Base-by-base conservation (phyloP, 345 rosid species). In the Eucalyptus erythrocorys region DNA sequence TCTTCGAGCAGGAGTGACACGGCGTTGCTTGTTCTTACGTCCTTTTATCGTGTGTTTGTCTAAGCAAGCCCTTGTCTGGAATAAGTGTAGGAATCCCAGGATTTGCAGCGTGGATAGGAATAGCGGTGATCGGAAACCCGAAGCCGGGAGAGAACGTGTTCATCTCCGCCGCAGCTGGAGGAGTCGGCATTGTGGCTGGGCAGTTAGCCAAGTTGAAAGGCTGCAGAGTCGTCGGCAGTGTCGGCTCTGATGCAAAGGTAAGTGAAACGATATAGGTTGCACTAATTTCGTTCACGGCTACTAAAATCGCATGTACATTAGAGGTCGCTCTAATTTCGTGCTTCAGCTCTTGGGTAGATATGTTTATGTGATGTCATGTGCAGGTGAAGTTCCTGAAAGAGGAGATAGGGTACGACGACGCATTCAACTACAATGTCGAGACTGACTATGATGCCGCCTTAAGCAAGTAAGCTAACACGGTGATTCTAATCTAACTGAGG, bases 101-200 rank as follows among this genome's bases (percentile, higher is more conserved):
- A 27, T 91, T 92, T 86, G 90, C 95, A 26, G 94, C 94, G 22
- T 92, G 95, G 94, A 88, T 90, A 88, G 94, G 90, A 14, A 90
- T 93, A 34, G 90, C 81, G 87, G 53, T 88, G 86, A 8, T 93
- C 21, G 94, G 92, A 66, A 90, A 91, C 32, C 86, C 92, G 7
- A 92, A 89, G 85, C 68, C 87, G 7, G 95, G 93, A 3, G 88
- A 87, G 10, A 91, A 91, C 32, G 89, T 92, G 34, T 92, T 93
- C 49, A 84, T 93, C 50, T 93, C 95, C 3, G 93, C 94, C 4
- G 95, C 94, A 1, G 95, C 94, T 14, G 94, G 93, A 16, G 95
- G 93, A 6, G 95, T 92, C 17, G 95, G 94, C 21, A 84, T 91
- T 90, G 42, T 66, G 34, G 95, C 95, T 1, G 93, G 94, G 13